Conservation (phyloP, 345 rosid genomes). For the Iberis pinnata region DNA sequence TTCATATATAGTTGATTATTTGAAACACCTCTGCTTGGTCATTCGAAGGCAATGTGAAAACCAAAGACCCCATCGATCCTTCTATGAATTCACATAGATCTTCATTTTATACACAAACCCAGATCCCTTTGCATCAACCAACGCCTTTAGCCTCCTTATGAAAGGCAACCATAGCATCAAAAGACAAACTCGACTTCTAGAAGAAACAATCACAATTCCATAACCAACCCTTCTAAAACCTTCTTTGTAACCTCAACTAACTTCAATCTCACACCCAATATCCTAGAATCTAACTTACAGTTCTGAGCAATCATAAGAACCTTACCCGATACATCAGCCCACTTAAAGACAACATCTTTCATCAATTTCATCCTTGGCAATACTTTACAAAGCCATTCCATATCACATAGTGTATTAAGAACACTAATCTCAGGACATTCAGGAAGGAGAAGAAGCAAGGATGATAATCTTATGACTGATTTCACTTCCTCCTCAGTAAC, state of each 20-base stretch:
- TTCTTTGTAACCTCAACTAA: conserved; percentile 69
- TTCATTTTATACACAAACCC: conserved; percentile 50
- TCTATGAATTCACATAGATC: conserved; percentile 71
- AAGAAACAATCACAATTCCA: conserved; percentile 68
- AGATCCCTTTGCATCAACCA: conserved; percentile 48
- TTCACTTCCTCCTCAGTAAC: conserved; percentile 60
- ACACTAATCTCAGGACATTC: conserved; percentile 36
- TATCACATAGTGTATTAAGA: conserved; percentile 43
- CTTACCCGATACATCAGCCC: conserved; percentile 50
- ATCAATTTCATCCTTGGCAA: conserved; percentile 63
- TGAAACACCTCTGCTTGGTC: conserved; percentile 90
- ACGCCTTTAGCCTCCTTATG: conserved; percentile 66
- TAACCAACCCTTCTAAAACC: conserved; percentile 90
- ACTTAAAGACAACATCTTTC: conserved; percentile 72
- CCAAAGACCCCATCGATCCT: conserved; percentile 62
- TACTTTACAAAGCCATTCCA: conserved; percentile 77
- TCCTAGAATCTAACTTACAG: conserved; percentile 39
- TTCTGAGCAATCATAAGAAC: conserved; percentile 48
- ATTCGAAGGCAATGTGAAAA: conserved; percentile 71
- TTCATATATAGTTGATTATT: too few species aligned
- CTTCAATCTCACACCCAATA: conserved; percentile 75
- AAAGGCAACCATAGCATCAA: conserved; percentile 81
- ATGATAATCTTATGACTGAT: conserved; percentile 43
- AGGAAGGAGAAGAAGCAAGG: conserved; percentile 35
- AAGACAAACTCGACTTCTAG: conserved; percentile 43